Conservation (phyloP, 176 grass and related monocot genomes). For the Lolium perenne region DNA sequence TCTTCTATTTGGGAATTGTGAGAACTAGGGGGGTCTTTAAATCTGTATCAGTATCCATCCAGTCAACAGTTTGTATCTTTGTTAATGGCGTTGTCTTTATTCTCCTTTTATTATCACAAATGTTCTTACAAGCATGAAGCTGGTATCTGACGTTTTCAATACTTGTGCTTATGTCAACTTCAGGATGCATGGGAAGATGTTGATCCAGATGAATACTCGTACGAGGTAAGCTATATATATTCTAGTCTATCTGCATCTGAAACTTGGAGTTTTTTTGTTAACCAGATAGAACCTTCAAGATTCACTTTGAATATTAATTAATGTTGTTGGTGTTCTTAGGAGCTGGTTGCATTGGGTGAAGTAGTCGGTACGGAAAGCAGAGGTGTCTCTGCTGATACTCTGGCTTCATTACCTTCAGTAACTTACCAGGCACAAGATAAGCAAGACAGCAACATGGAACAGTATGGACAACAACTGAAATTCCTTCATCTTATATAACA, state of each 20-base stretch:
- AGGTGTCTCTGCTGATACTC: conserved; percentile 73
- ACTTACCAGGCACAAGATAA: conserved; percentile 72
- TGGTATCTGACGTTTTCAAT: conserved; percentile 27
- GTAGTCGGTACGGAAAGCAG: conserved; percentile 84
- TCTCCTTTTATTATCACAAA: not conserved
- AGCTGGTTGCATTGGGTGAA: conserved; percentile 89
- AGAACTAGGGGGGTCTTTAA: not conserved
- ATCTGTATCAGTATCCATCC: not conserved
- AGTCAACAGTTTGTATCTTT: conserved; percentile 14
- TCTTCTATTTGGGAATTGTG: conserved; percentile 8
- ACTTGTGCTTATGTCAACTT: conserved; percentile 10
- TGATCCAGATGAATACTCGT: conserved; percentile 92
- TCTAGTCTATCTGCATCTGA: not conserved
- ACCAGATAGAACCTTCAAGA: not conserved
- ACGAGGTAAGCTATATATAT: conserved; percentile 62
- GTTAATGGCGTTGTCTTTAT: not conserved
- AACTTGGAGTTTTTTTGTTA: not conserved
- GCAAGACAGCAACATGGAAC: conserved; percentile 81
- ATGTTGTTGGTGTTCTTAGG: conserved; percentile 53
- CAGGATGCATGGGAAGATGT: conserved; percentile 95
- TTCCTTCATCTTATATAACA: not conserved
- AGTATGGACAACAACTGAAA: conserved; percentile 54
- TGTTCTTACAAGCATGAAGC: not conserved
- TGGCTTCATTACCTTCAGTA: conserved; percentile 76
- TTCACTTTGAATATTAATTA: conserved; percentile 18